Conservation (phyloP, 2,329 filamentous ascomycete genomes). For the Arthrobotrys musiformis region DNA sequence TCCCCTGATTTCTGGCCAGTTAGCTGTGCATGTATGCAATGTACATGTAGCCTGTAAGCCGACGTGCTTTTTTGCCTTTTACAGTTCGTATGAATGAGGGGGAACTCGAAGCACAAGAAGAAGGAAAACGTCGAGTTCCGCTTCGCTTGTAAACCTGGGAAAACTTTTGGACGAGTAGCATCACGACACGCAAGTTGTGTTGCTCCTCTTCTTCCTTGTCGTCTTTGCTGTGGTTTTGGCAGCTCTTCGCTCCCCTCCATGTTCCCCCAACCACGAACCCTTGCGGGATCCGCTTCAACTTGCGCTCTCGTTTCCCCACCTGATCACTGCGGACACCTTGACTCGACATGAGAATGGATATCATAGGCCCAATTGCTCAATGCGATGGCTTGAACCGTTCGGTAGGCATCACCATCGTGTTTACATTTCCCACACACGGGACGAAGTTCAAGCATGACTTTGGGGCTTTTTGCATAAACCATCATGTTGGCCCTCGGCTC, state of each 20-base stretch:
- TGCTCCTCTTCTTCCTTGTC: constrained; percentile 30
- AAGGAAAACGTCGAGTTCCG: constrained; percentile 44
- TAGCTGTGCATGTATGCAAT: constrained; percentile 56
- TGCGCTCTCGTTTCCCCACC: constrained; percentile 16
- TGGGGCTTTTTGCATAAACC: constrained; percentile 33
- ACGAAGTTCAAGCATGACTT: constrained; percentile 1
- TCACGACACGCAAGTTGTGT: constrained; percentile 53
- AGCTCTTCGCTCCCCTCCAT: constrained; percentile 13
- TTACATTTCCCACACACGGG: constrained; percentile 7
- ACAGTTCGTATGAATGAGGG: constrained; percentile 31
- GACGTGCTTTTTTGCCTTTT: constrained; percentile 51
- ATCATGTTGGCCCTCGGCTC: constrained; percentile 18
- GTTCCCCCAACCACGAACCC: neutral
- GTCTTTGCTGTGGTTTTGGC: constrained; percentile 22
- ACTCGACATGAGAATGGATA: constrained; percentile 4
- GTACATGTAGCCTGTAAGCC: constrained; percentile 53
- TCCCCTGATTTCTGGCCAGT: constrained; percentile 54
- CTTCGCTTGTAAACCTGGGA: constrained; percentile 43
- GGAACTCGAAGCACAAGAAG: constrained; percentile 33
- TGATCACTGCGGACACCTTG: constrained; percentile 9
- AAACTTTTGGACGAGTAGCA: constrained; percentile 53
- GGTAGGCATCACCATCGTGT: constrained; percentile 9
- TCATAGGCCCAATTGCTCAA: constrained; percentile 23
- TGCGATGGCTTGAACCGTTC: neutral
- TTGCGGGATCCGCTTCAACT: constrained; percentile 8